Base-by-base conservation (phyloP, 73 alveolate species). In the Halteria grandinella region DNA sequence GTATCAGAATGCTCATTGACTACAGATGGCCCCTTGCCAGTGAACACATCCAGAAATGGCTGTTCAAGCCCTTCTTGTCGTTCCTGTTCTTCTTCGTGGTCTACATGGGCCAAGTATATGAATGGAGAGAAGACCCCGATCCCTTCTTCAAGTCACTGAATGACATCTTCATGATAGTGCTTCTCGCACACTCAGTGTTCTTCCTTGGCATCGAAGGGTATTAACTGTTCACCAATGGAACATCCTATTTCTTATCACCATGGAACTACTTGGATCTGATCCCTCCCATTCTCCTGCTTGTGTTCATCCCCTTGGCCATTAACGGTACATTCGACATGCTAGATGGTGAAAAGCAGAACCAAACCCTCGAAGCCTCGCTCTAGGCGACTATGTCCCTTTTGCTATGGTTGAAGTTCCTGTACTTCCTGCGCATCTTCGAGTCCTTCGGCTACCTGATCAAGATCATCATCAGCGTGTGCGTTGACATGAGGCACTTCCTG, bases 241-340 rank as follows among this genome's bases (percentile, higher is more conserved):
- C 47, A 20, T 45, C 36, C 15, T 75, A 75, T 43, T 36, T 75
- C n/a, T 41, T 55, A 29, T 57, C 69, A 0, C 24, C 39, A 1
- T 75, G 78, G 87, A 75, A 55, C 70, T 75, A 57, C 39, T n/a
- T 75, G 25, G 77, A 75, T 28, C 6, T 55, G 7, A 55, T 57
- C 47, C 87, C 87, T 10, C 80, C 80, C 12, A 25, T 66, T 66
- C 28, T 66, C 5, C 32, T 43, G 18, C 25, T 66, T 53, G 41
- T 17, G 4, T 32, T 60, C n/a, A 37, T 60, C 24, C 57, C 57
- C 7, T 14, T 37, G 4, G 57, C 57, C 3, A 32, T 43, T 1
- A 34, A 34, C 39, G 77, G 77, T 1, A 43, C 23, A 6, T 37
- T 60, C 10, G 77, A 60, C 39, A 11, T 7, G n/a, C 11, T 36